phyloP scores from a whole-genome alignment of 2,329 filamentous ascomycete genomes.

The Alternaria arbusti region DNA sequence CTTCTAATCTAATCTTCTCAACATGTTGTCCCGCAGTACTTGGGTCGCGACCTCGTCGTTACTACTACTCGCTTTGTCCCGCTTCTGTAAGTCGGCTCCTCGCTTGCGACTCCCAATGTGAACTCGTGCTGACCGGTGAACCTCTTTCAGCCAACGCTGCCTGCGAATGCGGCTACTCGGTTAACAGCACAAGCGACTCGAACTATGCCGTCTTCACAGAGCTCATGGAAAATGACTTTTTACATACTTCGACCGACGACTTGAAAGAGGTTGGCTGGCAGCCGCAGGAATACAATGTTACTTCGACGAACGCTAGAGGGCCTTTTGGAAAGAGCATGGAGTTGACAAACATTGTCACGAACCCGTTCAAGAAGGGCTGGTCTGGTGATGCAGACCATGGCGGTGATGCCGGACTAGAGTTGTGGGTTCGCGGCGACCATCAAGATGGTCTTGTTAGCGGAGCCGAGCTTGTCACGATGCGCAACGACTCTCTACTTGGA shows the following conservation, averaged over 20 bases:
- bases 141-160: conserved; percentile 49
- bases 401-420: conserved; percentile 47
- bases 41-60: conserved; percentile 37
- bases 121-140: conserved; percentile 14
- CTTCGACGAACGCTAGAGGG: conserved; percentile 64
- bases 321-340: conserved; percentile 70
- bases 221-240: conserved; percentile 74
- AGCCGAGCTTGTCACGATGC: conserved; percentile 68
- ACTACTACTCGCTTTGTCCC: conserved; percentile 37
- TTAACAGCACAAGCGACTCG: conserved; percentile 54
- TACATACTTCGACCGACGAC: conserved; percentile 60
- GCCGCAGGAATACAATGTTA: conserved; percentile 71
- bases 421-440: conserved; percentile 47
- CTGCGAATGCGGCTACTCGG: conserved; percentile 76
- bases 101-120: neutral
- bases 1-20: conserved; percentile 18
- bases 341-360: conserved; percentile 63
- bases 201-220: conserved; percentile 67
- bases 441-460: conserved; percentile 62
- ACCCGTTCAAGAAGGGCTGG: conserved; percentile 56
- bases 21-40: conserved; percentile 27
- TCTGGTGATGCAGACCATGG: conserved; percentile 54
- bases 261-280: conserved; percentile 63
- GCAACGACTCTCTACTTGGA: conserved; percentile 71
- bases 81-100: conserved; percentile 34